phyloP scores from a whole-genome alignment of 2,329 filamentous ascomycete species.

The Pseudocercospora fijiensis region DNA sequence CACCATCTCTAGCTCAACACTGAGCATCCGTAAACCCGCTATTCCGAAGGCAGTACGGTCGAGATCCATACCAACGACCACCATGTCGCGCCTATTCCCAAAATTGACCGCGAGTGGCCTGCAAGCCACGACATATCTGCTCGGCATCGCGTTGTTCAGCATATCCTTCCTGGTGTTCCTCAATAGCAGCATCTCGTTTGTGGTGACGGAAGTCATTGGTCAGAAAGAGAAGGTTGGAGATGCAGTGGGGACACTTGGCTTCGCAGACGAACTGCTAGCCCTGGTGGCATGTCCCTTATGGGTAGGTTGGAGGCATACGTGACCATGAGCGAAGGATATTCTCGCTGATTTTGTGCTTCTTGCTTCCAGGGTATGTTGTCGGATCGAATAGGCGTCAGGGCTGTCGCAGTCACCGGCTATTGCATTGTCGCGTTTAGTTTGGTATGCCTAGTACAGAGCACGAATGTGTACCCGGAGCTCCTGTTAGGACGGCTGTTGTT shows the following conservation, averaged over 20 bases:
- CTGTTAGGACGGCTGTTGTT: constrained; percentile 82
- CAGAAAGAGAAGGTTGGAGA: constrained; percentile 71
- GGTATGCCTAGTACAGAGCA: constrained; percentile 78
- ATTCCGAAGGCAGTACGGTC: not conserved
- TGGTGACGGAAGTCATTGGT: constrained; percentile 78
- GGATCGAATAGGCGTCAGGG: constrained; percentile 71
- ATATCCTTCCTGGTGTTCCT: constrained; percentile 89
- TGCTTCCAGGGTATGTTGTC: constrained; percentile 60
- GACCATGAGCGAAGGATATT: not conserved
- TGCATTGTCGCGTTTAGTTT: constrained; percentile 74
- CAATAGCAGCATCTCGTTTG: constrained; percentile 80
- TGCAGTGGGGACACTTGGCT: constrained; percentile 79
- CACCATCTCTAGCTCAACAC: not conserved
- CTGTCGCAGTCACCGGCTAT: constrained; percentile 70
- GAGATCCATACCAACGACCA: not conserved
- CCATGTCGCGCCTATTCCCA: constrained; percentile 36
- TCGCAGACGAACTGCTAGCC: constrained; percentile 79
- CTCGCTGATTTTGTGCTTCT: not conserved
- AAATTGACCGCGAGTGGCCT: constrained; percentile 55
- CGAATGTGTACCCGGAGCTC: constrained; percentile 84
- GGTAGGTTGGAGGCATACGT: constrained; percentile 35
- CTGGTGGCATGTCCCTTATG: constrained; percentile 76
- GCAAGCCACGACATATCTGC: constrained; percentile 69
- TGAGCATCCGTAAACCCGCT: not conserved
- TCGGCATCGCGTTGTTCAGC: constrained; percentile 79